These are phyloP conservation scores for Coemansia sp. DNA, from an alignment of 192 early-diverging fungal genomes.

Conservation along the genomic window DNA sequence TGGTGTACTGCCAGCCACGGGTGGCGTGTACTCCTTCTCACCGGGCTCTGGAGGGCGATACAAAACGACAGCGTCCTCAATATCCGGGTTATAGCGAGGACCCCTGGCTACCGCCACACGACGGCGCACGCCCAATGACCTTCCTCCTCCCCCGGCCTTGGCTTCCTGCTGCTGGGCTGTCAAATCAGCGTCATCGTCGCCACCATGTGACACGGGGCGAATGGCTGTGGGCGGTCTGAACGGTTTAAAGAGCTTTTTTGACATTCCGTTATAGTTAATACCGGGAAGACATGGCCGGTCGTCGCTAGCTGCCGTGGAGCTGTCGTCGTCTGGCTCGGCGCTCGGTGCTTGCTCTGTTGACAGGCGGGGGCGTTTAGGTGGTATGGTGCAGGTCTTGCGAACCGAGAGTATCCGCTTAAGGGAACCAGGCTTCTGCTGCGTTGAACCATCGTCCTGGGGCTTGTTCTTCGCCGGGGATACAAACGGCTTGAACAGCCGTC, in stretches of 20 bases:
- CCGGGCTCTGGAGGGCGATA: slow-evolving; percentile 69
- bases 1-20: slow-evolving; percentile 18
- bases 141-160: neutral
- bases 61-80: slow-evolving; percentile 79
- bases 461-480: slow-evolving; percentile 37
- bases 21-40: slow-evolving; percentile 50
- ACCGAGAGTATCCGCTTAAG: slow-evolving; percentile 40
- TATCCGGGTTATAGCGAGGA: slow-evolving; percentile 79
- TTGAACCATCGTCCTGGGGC: neutral
- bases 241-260: slow-evolving; percentile 47
- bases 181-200: neutral
- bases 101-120: slow-evolving; percentile 53
- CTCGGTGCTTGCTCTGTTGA: neutral
- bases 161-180: neutral
- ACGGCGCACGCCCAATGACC: slow-evolving; percentile 61
- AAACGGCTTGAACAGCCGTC: slow-evolving; percentile 45
- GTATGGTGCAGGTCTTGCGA: slow-evolving; percentile 14
- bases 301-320: neutral
- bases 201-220: slow-evolving; percentile 3
- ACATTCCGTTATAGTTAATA: slow-evolving; percentile 53
- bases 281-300: slow-evolving; percentile 35
- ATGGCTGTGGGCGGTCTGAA: slow-evolving; percentile 39
- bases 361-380: slow-evolving; percentile 21
- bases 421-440: slow-evolving; percentile 7
- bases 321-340: slow-evolving; percentile 10